Percentiles rank a stretch among this genome's conserved stretches.
These are phyloP conservation scores for Corymbia calophylla DNA, from an alignment of 441 rosid species.

Conservation along the genomic window DNA sequence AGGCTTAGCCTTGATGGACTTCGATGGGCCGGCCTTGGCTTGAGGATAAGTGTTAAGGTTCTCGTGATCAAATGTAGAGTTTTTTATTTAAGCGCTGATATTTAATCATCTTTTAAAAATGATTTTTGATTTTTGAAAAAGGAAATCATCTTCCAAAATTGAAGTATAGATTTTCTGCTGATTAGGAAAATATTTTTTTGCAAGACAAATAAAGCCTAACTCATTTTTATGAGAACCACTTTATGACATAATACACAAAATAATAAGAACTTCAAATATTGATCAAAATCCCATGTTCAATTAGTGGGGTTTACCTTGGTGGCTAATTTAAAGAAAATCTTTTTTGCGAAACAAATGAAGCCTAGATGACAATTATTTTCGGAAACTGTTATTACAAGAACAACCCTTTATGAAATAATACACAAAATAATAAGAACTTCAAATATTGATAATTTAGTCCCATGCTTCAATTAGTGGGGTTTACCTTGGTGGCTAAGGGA, in stretches of 20 bases:
- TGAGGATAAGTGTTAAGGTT: neutral
- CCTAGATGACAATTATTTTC: fast-evolving
- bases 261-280: too few species aligned
- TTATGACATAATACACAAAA: too few species aligned
- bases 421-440: neutral
- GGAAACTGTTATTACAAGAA: too few species aligned
- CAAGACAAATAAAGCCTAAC: fast-evolving
- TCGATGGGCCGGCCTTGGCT: fast-evolving
- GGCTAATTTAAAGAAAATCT: too few species aligned
- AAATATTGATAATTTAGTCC: too few species aligned
- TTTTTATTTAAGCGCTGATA: neutral
- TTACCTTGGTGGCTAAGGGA: too few species aligned
- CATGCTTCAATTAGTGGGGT: neutral
- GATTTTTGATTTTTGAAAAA: neutral
- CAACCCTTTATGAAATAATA: neutral
- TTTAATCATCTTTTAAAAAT: fast-evolving
- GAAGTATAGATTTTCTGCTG: fast-evolving
- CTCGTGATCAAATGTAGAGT: fast-evolving
- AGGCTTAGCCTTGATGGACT: fast-evolving
- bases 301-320: too few species aligned
- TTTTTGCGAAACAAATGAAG: neutral
- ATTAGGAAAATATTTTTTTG: too few species aligned
- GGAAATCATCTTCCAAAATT: too few species aligned
- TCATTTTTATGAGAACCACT: too few species aligned
- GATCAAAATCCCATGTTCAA: too few species aligned